phyloP scores from a whole-genome alignment of 1,139 yeast genomes.

The Schwanniomyces etchellsii region DNA sequence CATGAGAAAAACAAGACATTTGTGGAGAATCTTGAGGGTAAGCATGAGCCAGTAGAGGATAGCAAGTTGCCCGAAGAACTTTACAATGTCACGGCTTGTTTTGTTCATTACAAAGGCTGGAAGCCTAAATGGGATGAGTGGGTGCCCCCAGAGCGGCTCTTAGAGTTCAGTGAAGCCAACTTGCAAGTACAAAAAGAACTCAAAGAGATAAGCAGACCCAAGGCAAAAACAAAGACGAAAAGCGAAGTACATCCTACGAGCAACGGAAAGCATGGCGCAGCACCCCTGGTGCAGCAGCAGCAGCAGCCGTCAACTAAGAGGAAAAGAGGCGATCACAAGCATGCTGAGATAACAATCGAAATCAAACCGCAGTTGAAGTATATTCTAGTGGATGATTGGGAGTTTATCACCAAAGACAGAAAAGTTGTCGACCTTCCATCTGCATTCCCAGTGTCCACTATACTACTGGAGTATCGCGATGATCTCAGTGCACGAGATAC shows the following conservation, averaged over 20 bases:
- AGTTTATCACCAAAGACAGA: slow-evolving; percentile 73
- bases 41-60: slow-evolving; percentile 21
- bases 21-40: slow-evolving; percentile 38
- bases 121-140: slow-evolving; percentile 96
- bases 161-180: slow-evolving; percentile 68
- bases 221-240: slow-evolving; percentile 4
- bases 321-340: slow-evolving; percentile 9
- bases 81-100: slow-evolving; percentile 43
- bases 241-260: slow-evolving; percentile 2
- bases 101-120: slow-evolving; percentile 94
- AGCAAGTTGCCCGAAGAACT: slow-evolving; percentile 44
- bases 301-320: slow-evolving; percentile 7
- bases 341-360: slow-evolving; percentile 41
- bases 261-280: slow-evolving; percentile 1
- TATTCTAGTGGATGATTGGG: slow-evolving; percentile 89
- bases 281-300: slow-evolving; percentile 1
- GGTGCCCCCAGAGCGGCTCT: slow-evolving; percentile 68
- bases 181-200: slow-evolving; percentile 59
- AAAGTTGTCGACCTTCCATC: slow-evolving; percentile 62
- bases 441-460: slow-evolving; percentile 41
- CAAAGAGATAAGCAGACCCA: slow-evolving; percentile 8
- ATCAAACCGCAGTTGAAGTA: slow-evolving; percentile 67
- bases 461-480: slow-evolving; percentile 43
- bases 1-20: slow-evolving; percentile 49
- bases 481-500: slow-evolving; percentile 19